Conservation (phyloP, 345 rosid genomes). For the Citrus mangshanensis region DNA sequence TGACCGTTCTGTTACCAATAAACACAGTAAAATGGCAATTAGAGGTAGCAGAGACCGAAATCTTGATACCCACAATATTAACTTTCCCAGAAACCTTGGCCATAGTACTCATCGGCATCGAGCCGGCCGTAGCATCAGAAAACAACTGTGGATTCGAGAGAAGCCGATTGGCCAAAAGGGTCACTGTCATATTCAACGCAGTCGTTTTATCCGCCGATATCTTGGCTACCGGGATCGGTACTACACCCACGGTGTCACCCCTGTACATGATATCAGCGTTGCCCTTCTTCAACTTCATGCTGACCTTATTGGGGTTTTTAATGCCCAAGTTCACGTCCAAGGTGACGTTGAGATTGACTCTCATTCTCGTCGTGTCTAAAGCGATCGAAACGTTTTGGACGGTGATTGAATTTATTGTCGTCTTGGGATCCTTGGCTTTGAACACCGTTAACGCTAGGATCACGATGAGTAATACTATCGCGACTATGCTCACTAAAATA, state of each 20-base stretch:
- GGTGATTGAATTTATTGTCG: slow-evolving; percentile 41
- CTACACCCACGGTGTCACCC: slow-evolving; percentile 56
- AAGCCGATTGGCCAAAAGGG: slow-evolving; percentile 63
- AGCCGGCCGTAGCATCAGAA: slow-evolving; percentile 35
- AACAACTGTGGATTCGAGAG: slow-evolving; percentile 33
- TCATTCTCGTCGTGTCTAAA: slow-evolving; percentile 21
- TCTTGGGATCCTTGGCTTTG: slow-evolving; percentile 60
- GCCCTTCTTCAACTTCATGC: slow-evolving; percentile 45
- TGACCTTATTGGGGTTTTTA: slow-evolving; percentile 68
- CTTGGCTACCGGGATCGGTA: slow-evolving; percentile 55
- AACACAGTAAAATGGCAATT: slow-evolving; percentile 54
- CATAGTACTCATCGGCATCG: slow-evolving; percentile 41
- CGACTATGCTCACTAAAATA: slow-evolving; percentile 15
- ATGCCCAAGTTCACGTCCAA: slow-evolving; percentile 50
- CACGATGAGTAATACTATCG: slow-evolving; percentile 34
- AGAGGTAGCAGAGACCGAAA: slow-evolving; percentile 42
- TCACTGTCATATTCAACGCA: slow-evolving; percentile 55
- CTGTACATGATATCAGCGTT: slow-evolving; percentile 56
- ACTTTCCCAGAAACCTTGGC: slow-evolving; percentile 64
- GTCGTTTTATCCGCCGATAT: slow-evolving; percentile 42
- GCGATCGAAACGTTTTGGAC: slow-evolving; percentile 33
- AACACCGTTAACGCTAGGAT: slow-evolving; percentile 65
- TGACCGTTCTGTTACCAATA: slow-evolving; percentile 37
- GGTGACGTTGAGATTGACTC: slow-evolving; percentile 43
- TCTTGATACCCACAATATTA: slow-evolving; percentile 33